A percentile compares a stretch with the other conserved stretches of the same genome.
Evolutionary conservation across 2,329 filamentous ascomycete species (phyloP).

Genomic region (Paracorniculantispora psalliotae): DNA sequence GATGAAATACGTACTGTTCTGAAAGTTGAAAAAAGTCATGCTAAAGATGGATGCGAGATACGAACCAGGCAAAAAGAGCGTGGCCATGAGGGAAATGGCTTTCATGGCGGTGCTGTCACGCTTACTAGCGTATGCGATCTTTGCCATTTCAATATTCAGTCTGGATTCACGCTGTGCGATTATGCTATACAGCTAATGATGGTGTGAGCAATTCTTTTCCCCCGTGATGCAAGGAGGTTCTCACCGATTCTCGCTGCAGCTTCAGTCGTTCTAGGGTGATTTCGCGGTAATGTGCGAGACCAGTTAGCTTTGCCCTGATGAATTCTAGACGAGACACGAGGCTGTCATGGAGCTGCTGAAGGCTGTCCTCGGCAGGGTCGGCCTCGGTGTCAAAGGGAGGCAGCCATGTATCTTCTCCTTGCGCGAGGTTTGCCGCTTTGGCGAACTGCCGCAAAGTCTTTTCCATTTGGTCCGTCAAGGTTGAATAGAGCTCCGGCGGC

Average conservation of each 20-base stretch:
- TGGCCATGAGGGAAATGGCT: neutral
- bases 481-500: neutral
- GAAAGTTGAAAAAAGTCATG: neutral
- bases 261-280: neutral
- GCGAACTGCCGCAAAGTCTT: neutral
- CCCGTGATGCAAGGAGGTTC: neutral
- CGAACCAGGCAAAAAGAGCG: neutral
- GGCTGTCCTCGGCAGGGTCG: neutral
- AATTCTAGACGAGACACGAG: neutral
- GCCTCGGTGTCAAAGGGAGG: neutral
- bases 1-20: neutral
- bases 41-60: neutral
- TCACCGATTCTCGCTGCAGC: neutral
- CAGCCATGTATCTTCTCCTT: neutral
- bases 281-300: neutral
- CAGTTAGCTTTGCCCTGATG: neutral
- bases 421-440: neutral
- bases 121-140: neutral
- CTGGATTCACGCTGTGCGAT: neutral
- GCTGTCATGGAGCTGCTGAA: neutral
- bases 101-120: constrained; percentile 1
- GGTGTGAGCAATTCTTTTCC: neutral
- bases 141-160: neutral
- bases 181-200: neutral
- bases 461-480: neutral